Conservation (phyloP, 1,284 basidiomycete species). For the Trichosporon faecale region DNA sequence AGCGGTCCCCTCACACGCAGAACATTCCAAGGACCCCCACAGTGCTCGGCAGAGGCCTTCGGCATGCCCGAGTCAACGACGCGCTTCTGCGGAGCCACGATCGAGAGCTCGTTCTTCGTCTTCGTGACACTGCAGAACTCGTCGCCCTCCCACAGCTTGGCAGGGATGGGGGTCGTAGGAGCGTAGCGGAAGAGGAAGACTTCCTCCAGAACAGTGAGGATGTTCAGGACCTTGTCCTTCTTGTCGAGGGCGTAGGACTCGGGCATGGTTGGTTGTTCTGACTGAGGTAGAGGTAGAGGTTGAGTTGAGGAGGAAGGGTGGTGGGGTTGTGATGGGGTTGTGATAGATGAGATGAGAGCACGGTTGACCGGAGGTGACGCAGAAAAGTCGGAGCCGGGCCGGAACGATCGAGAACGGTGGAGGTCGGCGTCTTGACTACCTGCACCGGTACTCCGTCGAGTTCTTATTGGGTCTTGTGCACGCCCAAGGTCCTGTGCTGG, state of each 20-base stretch:
- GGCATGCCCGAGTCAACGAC: slow-evolving; percentile 24
- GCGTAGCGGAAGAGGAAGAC: slow-evolving; percentile 58
- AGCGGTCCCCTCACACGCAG: slow-evolving; percentile 65
- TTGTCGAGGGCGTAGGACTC: slow-evolving; percentile 22
- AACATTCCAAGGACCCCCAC: slow-evolving; percentile 50
- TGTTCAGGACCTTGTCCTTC: slow-evolving; percentile 41
- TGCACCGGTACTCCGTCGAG: neutral
- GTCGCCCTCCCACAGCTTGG: slow-evolving; percentile 30
- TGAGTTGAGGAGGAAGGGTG: neutral
- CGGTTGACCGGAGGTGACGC: neutral
- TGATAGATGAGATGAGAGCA: neutral
- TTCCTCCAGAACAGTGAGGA: slow-evolving; percentile 52
- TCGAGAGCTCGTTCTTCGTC: slow-evolving; percentile 62
- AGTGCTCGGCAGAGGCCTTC: slow-evolving; percentile 53
- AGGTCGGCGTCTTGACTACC: neutral
- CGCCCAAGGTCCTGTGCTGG: too few species aligned
- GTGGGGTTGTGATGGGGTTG: too few species aligned
- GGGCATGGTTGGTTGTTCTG: neutral
- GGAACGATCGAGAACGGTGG: neutral
- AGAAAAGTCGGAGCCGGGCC: neutral
- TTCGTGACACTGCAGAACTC: slow-evolving; percentile 61
- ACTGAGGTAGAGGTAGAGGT: too few species aligned
- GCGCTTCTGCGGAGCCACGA: slow-evolving; percentile 55
- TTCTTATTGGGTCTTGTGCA: neutral
- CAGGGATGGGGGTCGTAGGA: slow-evolving; percentile 30